phyloP scores from a whole-genome alignment of 345 rosid genomes.

The Gossypium longicalyx region DNA sequence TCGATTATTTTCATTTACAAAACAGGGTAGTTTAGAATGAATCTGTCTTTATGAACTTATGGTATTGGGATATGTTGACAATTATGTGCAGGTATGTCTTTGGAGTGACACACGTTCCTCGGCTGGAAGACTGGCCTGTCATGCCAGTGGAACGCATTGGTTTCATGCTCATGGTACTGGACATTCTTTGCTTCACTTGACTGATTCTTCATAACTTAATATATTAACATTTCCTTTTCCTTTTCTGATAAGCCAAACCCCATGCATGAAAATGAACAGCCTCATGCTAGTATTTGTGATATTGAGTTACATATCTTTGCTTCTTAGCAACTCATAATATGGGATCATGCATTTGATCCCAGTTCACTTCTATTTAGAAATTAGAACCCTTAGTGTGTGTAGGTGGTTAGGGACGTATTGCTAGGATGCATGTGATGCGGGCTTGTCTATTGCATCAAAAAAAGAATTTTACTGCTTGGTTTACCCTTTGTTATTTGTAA shows the following conservation, averaged over 20 bases:
- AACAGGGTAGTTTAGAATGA: not conserved
- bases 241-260: not conserved
- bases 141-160: slow-evolving; percentile 72
- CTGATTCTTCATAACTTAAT: not conserved
- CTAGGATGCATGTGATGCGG: not conserved
- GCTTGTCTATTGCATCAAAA: not conserved
- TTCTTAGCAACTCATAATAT: not conserved
- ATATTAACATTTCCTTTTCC: not conserved
- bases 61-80: not conserved
- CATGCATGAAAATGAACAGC: not conserved
- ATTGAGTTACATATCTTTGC: not conserved
- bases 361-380: not conserved
- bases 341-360: not conserved
- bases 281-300: not conserved
- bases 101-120: slow-evolving; percentile 64
- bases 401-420: not conserved
- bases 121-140: slow-evolving; percentile 77
- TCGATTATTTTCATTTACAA: not conserved
- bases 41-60: slow-evolving; percentile 1
- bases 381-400: not conserved
- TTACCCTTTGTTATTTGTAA: not conserved
- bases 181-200: not conserved
- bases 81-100: slow-evolving; percentile 54
- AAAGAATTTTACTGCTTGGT: not conserved
- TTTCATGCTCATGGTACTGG: slow-evolving; percentile 53